Evolutionary conservation across 371 early-diverging fungal genomes (phyloP).

Genomic region (Lichtheimia corymbifera): DNA sequence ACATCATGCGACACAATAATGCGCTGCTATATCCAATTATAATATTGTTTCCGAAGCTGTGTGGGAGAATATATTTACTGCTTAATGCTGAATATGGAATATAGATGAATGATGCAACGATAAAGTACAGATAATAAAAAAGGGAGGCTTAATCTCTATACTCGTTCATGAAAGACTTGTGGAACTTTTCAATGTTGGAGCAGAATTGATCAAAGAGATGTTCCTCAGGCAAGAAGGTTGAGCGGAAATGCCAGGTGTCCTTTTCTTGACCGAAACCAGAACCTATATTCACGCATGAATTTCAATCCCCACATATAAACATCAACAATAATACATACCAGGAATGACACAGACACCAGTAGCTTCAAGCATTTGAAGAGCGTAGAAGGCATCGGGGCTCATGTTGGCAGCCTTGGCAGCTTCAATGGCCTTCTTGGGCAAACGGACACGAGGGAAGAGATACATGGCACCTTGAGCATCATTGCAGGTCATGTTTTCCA

Average conservation of each 20-base stretch:
- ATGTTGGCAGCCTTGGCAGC: conserved; percentile 66
- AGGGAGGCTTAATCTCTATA: not conserved
- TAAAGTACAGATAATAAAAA: not conserved
- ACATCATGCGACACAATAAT: too few relatives aligned
- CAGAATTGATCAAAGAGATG: conserved; percentile 91
- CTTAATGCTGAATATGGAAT: too few relatives aligned
- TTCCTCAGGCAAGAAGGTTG: conserved; percentile 95
- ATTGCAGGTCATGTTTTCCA: conserved; percentile 90
- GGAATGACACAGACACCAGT: conserved; percentile 61
- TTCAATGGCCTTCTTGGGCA: conserved; percentile 75
- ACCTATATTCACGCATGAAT: conserved; percentile 25
- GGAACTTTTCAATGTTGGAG: conserved; percentile 71
- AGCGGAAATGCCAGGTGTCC: conserved; percentile 93
- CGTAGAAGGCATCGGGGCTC: conserved; percentile 70
- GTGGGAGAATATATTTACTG: too few relatives aligned
- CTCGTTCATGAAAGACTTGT: conserved; percentile 65
- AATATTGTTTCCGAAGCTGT: too few relatives aligned
- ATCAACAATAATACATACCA: conserved; percentile 5
- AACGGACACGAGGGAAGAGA: conserved; percentile 83
- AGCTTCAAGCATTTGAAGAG: conserved; percentile 87
- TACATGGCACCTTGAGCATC: conserved; percentile 94
- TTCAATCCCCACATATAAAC: conserved; percentile 5
- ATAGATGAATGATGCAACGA: too few relatives aligned
- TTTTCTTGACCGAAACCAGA: conserved; percentile 91
- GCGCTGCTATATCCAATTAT: too few relatives aligned